Evolutionary conservation across 345 rosid genomes (phyloP), one percentile per base, ranked within the genome.

Genomic region (Mercurialis annua): DNA sequence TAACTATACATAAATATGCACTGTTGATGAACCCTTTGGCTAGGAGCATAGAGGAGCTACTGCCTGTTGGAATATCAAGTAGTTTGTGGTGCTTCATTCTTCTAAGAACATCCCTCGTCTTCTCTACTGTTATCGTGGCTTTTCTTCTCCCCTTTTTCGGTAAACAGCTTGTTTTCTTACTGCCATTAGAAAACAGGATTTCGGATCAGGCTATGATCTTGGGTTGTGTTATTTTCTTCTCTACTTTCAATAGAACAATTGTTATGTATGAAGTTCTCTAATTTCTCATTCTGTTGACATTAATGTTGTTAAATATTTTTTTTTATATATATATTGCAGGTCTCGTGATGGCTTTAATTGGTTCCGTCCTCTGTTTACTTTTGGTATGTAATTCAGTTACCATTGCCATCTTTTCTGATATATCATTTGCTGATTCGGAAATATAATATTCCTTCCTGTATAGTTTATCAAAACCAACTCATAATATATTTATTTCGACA

Each of bases 271-370:
- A 6, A 7, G 17, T 47, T 17, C 1, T 17, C 51, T 47, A 18
- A 47, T 6, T 47, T 47, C 51, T 62, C 21, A 20, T 34, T 12
- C 49, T 14, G 38, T 40, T 40, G 11, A 40, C 8, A 3, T 40
- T 2, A 57, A 42, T 36, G 18, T 12, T 5, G 17, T 23, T 3
- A 23, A 18, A 21, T 31, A 10, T 11, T 53, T 47, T 48, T 52
- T 50, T 51, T 51, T 15, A n/a, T n/a, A n/a, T n/a, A n/a, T n/a
- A n/a, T n/a, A 14, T 71, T 67, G 72, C 83, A 90, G 96, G 97
- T 76, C 93, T 92, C 59, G 68, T 88, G 71, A 90, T 92, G 98
- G 87, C 97, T 70, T 79, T 92, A 58, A 87, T 90, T n/a, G 98
- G 97, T 74, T 90, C 98, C 57, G 73, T 87, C 67, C 87, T 93